Evolutionary conservation across 495 filamentous ascomycete species (phyloP).

Genomic region (Xylaria curta): DNA sequence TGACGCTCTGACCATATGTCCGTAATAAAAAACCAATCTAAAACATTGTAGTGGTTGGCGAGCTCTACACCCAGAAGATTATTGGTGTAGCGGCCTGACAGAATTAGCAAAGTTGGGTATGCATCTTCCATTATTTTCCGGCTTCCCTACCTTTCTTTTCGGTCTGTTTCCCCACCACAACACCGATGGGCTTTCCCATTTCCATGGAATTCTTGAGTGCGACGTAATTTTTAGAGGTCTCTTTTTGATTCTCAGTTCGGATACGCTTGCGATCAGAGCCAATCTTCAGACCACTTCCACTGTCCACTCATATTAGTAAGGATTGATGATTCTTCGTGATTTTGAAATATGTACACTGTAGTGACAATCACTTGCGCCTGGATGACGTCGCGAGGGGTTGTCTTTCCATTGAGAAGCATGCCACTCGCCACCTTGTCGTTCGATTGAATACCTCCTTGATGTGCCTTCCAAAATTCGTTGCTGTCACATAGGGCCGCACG

Average conservation of each 20-base stretch:
- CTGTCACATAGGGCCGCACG: slow-evolving; percentile 71
- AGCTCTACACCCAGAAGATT: slow-evolving; percentile 57
- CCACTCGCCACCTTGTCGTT: slow-evolving; percentile 55
- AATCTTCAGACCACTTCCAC: slow-evolving; percentile 59
- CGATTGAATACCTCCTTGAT: slow-evolving; percentile 67
- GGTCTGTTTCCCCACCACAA: slow-evolving; percentile 64
- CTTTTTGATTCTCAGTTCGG: slow-evolving; percentile 52
- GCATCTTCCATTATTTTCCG: background rate
- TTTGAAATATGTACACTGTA: slow-evolving; percentile 61
- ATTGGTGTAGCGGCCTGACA: slow-evolving; percentile 58
- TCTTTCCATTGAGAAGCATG: slow-evolving; percentile 67
- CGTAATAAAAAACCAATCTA: slow-evolving; percentile 76
- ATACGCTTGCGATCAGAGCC: slow-evolving; percentile 50
- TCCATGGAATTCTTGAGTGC: slow-evolving; percentile 48
- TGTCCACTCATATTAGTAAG: slow-evolving; percentile 6
- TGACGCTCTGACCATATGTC: slow-evolving; percentile 73
- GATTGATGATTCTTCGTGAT: background rate
- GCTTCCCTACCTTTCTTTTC: background rate
- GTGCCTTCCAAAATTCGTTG: slow-evolving; percentile 67
- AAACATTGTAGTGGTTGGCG: slow-evolving; percentile 70
- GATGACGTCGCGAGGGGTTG: slow-evolving; percentile 62
- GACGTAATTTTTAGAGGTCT: slow-evolving; percentile 37
- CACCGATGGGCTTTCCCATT: slow-evolving; percentile 51
- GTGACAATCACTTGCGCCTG: slow-evolving; percentile 71
- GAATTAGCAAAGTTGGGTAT: background rate